These are phyloP conservation scores for Gossypium schwendimanii DNA, from an alignment of 441 rosid genomes.

Conservation along the genomic window DNA sequence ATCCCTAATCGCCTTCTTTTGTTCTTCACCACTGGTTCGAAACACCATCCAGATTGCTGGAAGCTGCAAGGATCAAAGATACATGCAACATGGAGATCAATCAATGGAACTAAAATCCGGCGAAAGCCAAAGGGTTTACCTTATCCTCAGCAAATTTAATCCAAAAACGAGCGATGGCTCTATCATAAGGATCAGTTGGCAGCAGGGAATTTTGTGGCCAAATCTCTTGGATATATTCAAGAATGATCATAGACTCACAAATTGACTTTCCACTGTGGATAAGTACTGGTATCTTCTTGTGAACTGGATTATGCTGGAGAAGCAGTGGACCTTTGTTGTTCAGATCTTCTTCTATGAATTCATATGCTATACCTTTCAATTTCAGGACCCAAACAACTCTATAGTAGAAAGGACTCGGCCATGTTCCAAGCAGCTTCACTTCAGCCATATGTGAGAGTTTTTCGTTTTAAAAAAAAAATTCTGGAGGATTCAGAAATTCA, in stretches of 20 bases:
- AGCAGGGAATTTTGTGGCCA: conserved; percentile 39
- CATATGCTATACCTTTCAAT: conserved; percentile 32
- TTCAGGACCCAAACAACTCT: conserved; percentile 38
- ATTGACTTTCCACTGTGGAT: conserved; percentile 33
- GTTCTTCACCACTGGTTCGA: conserved; percentile 17
- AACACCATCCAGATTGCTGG: conserved; percentile 8
- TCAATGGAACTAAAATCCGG: not conserved
- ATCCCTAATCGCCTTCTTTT: conserved; percentile 21
- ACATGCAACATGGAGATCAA: not conserved
- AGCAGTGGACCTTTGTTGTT: conserved; percentile 32
- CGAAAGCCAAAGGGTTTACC: conserved; percentile 11
- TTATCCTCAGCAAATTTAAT: conserved; percentile 27
- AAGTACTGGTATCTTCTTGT: conserved; percentile 46
- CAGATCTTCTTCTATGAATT: conserved; percentile 40
- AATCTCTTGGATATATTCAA: conserved; percentile 43
- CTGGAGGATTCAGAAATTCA: not conserved
- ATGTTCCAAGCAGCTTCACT: conserved; percentile 27
- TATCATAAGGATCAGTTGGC: conserved; percentile 27
- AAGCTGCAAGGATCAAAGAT: not conserved
- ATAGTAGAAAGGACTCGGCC: conserved; percentile 29
- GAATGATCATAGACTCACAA: conserved; percentile 41
- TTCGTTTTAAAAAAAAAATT: too few species aligned
- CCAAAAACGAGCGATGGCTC: conserved; percentile 36
- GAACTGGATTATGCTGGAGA: conserved; percentile 34
- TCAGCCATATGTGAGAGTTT: not conserved